Conservation (phyloP, 192 early-diverging fungal genomes). For the Mortierella hygrophila region DNA sequence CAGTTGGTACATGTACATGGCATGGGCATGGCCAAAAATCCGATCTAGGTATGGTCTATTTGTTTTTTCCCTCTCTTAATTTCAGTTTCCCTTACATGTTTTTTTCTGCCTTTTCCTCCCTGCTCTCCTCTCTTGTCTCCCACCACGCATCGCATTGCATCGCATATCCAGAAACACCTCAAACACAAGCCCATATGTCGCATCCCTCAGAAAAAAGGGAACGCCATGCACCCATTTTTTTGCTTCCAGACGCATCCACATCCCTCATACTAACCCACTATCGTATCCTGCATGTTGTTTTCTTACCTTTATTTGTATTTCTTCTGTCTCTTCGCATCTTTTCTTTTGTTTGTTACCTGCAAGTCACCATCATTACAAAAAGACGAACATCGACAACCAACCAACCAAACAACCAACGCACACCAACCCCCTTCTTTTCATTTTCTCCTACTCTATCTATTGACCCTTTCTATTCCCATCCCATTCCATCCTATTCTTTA, state of each 20-base stretch:
- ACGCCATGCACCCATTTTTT: background rate
- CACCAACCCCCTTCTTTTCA: background rate
- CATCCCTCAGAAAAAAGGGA: background rate
- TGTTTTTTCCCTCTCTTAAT: background rate
- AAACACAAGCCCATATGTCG: background rate
- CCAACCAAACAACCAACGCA: too few species aligned
- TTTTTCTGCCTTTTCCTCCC: background rate
- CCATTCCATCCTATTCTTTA: background rate
- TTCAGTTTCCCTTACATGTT: background rate
- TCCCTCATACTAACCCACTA: too few species aligned
- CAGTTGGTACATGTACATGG: too few species aligned
- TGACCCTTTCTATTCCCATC: slow-evolving; percentile 7
- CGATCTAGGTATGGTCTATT: too few species aligned
- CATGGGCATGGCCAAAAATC: too few species aligned
- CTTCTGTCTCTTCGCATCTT: background rate
- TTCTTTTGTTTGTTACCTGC: background rate
- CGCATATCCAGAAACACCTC: background rate
- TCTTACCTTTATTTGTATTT: background rate
- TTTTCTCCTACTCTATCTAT: background rate
- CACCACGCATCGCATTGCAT: slow-evolving; percentile 3
- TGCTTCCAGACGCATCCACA: too few species aligned
- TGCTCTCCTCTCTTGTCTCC: background rate
- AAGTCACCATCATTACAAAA: background rate
- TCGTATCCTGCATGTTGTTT: too few species aligned
- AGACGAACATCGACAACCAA: slow-evolving; percentile 6